Conservation (phyloP, 495 filamentous ascomycete species). For the Talaromyces proteolyticus region DNA sequence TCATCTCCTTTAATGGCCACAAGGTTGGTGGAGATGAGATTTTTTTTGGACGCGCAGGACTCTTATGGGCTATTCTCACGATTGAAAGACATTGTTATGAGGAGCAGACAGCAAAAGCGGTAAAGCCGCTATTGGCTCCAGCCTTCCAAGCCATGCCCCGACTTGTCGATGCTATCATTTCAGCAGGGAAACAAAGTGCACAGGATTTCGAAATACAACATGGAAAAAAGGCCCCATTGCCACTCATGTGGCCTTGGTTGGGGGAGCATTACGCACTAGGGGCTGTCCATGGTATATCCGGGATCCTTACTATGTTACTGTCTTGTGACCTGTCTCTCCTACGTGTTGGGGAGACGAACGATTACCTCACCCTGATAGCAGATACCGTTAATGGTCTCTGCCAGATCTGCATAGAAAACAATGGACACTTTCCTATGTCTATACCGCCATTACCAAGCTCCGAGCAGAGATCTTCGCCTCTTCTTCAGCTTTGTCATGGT, state of each 20-base stretch:
- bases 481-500: slow-evolving; percentile 44
- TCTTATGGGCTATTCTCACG: slow-evolving; percentile 36
- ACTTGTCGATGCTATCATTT: slow-evolving; percentile 28
- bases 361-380: slow-evolving; percentile 28
- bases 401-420: slow-evolving; percentile 22
- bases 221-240: slow-evolving; percentile 25
- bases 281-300: slow-evolving; percentile 23
- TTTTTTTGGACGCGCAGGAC: slow-evolving; percentile 35
- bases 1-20: slow-evolving; percentile 22
- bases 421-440: slow-evolving; percentile 37
- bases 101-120: neutral
- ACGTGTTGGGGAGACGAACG: slow-evolving; percentile 8
- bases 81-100: slow-evolving; percentile 19
- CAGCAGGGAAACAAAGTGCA: slow-evolving; percentile 26
- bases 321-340: slow-evolving; percentile 23
- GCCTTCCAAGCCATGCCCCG: slow-evolving; percentile 20
- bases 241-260: slow-evolving; percentile 45
- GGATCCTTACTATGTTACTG: slow-evolving; percentile 39
- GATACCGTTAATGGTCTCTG: slow-evolving; percentile 33
- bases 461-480: slow-evolving; percentile 12
- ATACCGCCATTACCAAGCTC: slow-evolving; percentile 16
- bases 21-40: slow-evolving; percentile 36
- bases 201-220: slow-evolving; percentile 21
- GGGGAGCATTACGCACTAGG: slow-evolving; percentile 33
- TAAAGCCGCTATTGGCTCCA: slow-evolving; percentile 13